Evolutionary conservation across 2,329 filamentous ascomycete species (phyloP).

Genomic region (Trichophyton benhamiae): DNA sequence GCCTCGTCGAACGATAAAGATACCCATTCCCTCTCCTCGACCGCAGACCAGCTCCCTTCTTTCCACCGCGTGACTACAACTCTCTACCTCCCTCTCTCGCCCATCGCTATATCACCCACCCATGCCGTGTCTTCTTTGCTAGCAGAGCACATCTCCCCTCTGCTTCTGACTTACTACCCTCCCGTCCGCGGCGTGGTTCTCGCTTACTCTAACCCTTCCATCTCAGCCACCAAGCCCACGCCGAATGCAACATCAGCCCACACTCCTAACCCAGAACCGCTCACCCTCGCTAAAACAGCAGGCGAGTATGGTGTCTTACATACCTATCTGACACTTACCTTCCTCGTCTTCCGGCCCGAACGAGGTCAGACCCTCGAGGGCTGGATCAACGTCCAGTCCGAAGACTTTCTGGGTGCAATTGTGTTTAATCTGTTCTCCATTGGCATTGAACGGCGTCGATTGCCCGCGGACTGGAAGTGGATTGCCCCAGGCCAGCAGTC

Average conservation of each 20-base stretch:
- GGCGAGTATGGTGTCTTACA: conserved; percentile 81
- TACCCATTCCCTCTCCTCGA: neutral
- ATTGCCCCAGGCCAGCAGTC: conserved; percentile 42
- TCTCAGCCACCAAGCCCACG: conserved; percentile 30
- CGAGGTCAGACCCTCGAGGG: conserved; percentile 66
- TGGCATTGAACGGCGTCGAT: conserved; percentile 61
- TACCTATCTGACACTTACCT: conserved; percentile 77
- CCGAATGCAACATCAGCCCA: conserved; percentile 26
- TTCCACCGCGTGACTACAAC: conserved; percentile 71
- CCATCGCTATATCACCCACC: conserved; percentile 41
- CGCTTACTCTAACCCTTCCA: conserved; percentile 38
- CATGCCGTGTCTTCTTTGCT: conserved; percentile 46
- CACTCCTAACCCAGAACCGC: conserved; percentile 25
- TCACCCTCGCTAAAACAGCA: conserved; percentile 36
- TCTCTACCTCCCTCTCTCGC: conserved; percentile 52
- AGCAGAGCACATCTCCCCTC: conserved; percentile 49
- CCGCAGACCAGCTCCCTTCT: conserved; percentile 40
- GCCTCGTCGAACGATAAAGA: conserved; percentile 2
- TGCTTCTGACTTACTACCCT: conserved; percentile 52
- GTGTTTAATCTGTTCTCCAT: conserved; percentile 90
- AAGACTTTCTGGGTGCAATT: conserved; percentile 76
- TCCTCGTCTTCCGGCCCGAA: conserved; percentile 68
- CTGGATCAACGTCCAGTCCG: conserved; percentile 71
- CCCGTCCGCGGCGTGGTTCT: conserved; percentile 47
- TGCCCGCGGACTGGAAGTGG: conserved; percentile 74